Conservation (phyloP, 306 rosid genomes). For the Sicyos edulis region DNA sequence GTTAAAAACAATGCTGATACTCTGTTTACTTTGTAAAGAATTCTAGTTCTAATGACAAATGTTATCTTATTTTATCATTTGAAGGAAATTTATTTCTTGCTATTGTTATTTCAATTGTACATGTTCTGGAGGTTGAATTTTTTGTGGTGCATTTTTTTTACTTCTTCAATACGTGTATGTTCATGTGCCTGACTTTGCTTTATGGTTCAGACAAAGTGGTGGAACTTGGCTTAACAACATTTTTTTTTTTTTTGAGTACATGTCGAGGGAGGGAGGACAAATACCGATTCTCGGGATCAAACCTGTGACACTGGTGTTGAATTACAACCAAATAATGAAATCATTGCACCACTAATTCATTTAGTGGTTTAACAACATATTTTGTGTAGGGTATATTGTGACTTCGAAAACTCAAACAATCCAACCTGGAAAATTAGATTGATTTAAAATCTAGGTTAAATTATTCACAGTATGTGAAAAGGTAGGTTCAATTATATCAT, state of each 20-base stretch:
- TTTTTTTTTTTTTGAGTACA: no score
- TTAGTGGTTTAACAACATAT: neutral
- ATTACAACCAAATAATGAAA: no score
- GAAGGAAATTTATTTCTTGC: neutral
- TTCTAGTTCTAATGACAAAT: neutral
- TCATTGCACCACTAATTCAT: no score
- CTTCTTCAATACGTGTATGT: neutral
- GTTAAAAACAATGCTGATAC: conserved; percentile 6
- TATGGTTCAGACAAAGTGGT: neutral
- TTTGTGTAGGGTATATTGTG: neutral
- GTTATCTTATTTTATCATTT: neutral
- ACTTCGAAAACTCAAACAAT: neutral
- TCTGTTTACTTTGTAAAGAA: conserved; percentile 20
- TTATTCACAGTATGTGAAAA: no score
- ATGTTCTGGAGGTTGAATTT: neutral
- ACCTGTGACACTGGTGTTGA: no score
- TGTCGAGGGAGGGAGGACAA: no score
- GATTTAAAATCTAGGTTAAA: neutral
- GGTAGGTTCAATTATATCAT: no score
- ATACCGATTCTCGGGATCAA: no score
- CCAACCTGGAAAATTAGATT: neutral
- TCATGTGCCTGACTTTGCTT: neutral
- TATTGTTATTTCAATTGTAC: neutral
- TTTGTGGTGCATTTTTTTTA: neutral
- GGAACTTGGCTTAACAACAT: neutral